Evolutionary conservation across 2,329 filamentous ascomycete genomes (phyloP), one percentile per base, ranked within the genome.

Genomic region (Capronia americana): DNA sequence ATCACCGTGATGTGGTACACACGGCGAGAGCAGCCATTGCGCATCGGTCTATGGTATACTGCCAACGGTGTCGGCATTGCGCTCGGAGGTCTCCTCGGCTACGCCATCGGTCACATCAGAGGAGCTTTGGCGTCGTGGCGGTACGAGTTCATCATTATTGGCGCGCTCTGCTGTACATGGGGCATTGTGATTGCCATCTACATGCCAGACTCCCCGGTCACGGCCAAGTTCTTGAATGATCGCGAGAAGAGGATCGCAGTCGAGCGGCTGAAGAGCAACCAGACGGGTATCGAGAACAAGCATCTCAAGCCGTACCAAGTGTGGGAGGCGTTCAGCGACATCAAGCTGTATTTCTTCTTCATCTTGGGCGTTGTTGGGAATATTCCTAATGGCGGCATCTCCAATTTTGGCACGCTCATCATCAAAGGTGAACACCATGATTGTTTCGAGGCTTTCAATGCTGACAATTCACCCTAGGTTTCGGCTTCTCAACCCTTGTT

Each of bases 71-170:
- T 76, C 58, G 86, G 84, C 0, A 82, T 80, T 17, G 86, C 86
- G 53, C 77, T 84, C 0, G 84, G 84, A 8, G 85, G 85, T 26
- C 67, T 75, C 7, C 64, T 77, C 14, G 74, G 72, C 24, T 77
- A 77, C 61, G 75, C 70, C 24, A 74, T 76, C 28, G 73, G 72
- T 11, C 73, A 74, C 50, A 74, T 73, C 69, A 79, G 81, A 46
- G 86, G 85, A 14, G 78, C 80, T 0, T 79, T 90, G 23, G 80
- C 83, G 0, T 85, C 83, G 0, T 91, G 88, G 88, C 86, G 86
- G 72, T 90, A 88, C 69, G 87, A 90, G 62, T 91, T 91, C 73
- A 76, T 91, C 17, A 83, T 91, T n/a, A 87, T 87, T 66, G 79
- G 80, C 7, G 80, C 85, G 0, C 79, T 89, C 11, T 89, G 86